A percentile compares a stretch with the other conserved stretches of the same genome.
Conservation (phyloP, 495 filamentous ascomycete genomes). For the Pseudoneurospora amorphoporcata region DNA sequence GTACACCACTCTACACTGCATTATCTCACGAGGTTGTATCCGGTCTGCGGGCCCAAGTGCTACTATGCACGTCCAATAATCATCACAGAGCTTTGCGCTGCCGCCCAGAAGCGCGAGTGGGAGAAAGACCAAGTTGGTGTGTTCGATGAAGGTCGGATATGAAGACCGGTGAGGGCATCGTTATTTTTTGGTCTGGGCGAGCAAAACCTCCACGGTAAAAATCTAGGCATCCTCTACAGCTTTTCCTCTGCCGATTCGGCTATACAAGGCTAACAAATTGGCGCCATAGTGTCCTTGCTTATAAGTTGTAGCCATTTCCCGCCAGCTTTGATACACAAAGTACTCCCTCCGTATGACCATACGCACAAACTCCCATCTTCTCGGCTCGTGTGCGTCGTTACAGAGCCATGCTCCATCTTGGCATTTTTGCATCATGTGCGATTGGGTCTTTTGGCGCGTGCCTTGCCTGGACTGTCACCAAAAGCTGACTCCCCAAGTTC, state of each 20-base stretch:
- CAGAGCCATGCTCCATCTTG: neutral
- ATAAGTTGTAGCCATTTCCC: neutral
- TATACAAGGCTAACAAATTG: neutral
- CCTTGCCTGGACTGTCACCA: neutral
- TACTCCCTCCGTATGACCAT: neutral
- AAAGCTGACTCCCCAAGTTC: neutral
- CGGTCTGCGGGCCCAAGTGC: neutral
- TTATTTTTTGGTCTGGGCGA: neutral
- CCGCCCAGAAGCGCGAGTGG: neutral
- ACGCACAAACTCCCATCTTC: neutral
- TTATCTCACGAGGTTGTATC: neutral
- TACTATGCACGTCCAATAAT: neutral
- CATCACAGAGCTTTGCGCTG: neutral
- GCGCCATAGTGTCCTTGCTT: neutral
- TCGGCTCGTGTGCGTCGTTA: neutral
- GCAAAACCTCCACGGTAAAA: neutral
- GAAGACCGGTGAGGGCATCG: slow-evolving; percentile 18
- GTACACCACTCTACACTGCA: neutral
- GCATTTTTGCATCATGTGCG: neutral
- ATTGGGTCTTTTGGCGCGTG: neutral
- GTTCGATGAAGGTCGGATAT: slow-evolving; percentile 14
- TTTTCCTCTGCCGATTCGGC: neutral
- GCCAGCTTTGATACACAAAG: neutral
- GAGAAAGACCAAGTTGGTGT: slow-evolving; percentile 12
- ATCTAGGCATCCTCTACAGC: neutral